Conservation (phyloP, 495 filamentous ascomycete species). For the Aspergillus diversus region DNA sequence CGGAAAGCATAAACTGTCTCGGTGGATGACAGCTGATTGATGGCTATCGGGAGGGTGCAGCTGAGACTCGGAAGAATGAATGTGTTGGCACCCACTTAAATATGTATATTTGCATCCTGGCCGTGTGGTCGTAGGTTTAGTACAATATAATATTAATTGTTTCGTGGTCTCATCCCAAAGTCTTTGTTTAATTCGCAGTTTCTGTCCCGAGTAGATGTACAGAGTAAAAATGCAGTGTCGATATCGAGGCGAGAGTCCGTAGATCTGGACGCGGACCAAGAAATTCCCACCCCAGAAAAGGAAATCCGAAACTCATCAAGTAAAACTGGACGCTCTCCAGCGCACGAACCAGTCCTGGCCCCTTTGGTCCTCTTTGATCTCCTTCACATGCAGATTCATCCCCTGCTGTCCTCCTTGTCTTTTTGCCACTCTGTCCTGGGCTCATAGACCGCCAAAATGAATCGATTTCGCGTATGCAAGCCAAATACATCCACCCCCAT, state of each 20-base stretch:
- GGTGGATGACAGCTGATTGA: constrained; percentile 18
- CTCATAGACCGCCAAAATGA: constrained; percentile 34
- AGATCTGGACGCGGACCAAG: no score
- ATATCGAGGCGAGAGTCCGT: no score
- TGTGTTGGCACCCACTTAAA: background rate
- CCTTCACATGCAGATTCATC: constrained; percentile 6
- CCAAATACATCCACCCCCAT: constrained; percentile 4
- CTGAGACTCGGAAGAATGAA: background rate
- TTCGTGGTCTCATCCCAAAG: no score
- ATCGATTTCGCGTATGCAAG: constrained; percentile 45
- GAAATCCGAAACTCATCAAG: no score
- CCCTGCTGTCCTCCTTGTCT: constrained; percentile 1
- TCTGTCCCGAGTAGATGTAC: no score
- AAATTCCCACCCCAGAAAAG: no score
- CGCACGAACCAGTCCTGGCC: background rate
- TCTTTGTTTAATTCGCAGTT: no score
- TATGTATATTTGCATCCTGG: no score
- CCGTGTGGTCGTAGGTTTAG: no score
- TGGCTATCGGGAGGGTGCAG: constrained; percentile 13
- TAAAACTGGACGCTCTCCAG: no score
- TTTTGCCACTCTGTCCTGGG: background rate
- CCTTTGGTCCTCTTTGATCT: background rate
- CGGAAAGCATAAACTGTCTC: constrained; percentile 19
- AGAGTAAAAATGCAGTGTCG: no score
- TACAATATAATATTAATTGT: no score